A percentile compares a stretch with the other conserved stretches of the same genome.
Conservation (phyloP, 2,329 filamentous ascomycete genomes). For the Talaromyces sp. region DNA sequence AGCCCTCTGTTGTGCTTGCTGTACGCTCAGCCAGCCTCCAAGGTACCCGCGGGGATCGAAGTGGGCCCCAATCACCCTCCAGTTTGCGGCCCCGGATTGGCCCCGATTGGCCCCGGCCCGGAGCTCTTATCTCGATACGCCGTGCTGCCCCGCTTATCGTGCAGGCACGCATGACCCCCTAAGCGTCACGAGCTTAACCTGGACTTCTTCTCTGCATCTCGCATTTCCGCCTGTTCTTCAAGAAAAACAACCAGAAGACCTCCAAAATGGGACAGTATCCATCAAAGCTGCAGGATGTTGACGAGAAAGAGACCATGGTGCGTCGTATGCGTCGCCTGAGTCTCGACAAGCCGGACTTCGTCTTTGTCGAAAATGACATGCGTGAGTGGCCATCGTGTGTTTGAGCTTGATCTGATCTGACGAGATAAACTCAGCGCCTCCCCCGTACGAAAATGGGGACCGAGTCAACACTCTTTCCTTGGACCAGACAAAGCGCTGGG, state of each 20-base stretch:
- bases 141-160: neutral
- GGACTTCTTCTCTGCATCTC: neutral
- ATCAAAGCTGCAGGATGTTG: neutral
- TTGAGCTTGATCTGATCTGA: neutral
- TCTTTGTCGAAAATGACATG: conserved; percentile 12
- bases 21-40: neutral
- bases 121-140: neutral
- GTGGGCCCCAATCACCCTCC: neutral
- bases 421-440: conserved; percentile 3
- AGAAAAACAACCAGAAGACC: neutral
- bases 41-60: neutral
- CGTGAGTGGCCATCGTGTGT: neutral
- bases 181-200: neutral
- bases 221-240: neutral
- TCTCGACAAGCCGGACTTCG: conserved; percentile 7
- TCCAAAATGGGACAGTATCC: conserved; percentile 6
- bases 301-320: conserved; percentile 7
- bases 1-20: neutral
- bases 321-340: conserved; percentile 9
- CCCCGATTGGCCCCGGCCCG: neutral
- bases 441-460: conserved; percentile 15
- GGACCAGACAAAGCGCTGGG: conserved; percentile 21
- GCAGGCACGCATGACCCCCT: neutral
- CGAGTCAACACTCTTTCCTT: conserved; percentile 15
- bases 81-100: neutral